Evolutionary conservation across 768 basidiomycete genomes (phyloP).

Genomic region (Amanita fuliginea): DNA sequence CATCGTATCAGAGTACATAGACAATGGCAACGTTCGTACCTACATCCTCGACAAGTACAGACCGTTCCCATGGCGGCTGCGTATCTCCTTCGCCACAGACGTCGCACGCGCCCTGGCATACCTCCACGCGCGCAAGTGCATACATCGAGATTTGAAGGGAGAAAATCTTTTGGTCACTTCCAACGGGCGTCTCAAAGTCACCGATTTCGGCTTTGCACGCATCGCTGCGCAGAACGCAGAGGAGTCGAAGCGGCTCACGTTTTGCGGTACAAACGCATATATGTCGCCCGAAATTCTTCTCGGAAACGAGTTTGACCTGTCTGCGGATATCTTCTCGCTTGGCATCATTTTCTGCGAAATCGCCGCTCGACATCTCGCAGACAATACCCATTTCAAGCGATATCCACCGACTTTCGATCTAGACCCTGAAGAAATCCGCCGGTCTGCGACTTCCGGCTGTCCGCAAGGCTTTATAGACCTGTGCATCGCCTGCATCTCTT

Average conservation of each 20-base stretch:
- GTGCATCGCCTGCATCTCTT: conserved; percentile 64
- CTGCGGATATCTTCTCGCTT: conserved; percentile 91
- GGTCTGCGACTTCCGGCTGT: conserved; percentile 59
- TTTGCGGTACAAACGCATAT: conserved; percentile 87
- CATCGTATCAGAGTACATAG: conserved; percentile 92
- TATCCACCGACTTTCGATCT: conserved; percentile 70
- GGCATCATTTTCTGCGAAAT: conserved; percentile 94
- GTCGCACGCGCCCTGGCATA: conserved; percentile 94
- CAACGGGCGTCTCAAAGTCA: conserved; percentile 92
- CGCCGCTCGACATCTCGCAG: conserved; percentile 72
- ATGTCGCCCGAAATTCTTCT: conserved; percentile 96
- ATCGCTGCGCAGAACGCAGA: conserved; percentile 90
- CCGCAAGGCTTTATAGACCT: conserved; percentile 71
- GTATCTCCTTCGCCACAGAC: conserved; percentile 92
- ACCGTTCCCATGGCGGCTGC: conserved; percentile 87
- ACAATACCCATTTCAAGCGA: conserved; percentile 70
- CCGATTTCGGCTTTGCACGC: conserved; percentile 97
- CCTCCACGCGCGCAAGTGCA: conserved; percentile 87
- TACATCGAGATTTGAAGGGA: conserved; percentile 89
- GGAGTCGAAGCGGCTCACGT: conserved; percentile 76
- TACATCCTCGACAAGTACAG: conserved; percentile 82
- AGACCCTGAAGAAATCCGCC: conserved; percentile 61
- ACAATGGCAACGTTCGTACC: conserved; percentile 80
- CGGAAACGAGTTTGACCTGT: conserved; percentile 85
- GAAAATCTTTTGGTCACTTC: conserved; percentile 94